These are phyloP conservation scores for Ulmus americana DNA, from an alignment of 331 rosid species.

Conservation along the genomic window DNA sequence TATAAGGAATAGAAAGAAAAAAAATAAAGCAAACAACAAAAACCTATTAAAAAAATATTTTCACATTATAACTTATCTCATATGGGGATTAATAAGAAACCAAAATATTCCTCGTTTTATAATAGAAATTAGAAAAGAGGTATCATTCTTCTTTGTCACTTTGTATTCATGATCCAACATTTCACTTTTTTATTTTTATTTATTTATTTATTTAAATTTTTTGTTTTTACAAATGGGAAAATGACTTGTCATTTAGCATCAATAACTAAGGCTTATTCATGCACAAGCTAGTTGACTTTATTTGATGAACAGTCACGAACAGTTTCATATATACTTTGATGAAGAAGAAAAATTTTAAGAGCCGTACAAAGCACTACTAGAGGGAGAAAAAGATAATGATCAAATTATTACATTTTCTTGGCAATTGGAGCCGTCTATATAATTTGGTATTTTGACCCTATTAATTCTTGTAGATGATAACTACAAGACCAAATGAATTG, in stretches of 20 bases:
- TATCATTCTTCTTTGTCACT: constrained; percentile 43
- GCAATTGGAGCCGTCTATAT: not conserved
- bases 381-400: constrained; percentile 8
- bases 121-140: not conserved
- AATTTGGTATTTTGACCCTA: constrained; percentile 26
- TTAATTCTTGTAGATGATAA: constrained; percentile 20
- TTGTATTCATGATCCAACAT: constrained; percentile 32
- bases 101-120: not conserved
- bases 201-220: not conserved
- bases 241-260: constrained; percentile 37
- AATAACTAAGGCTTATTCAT: constrained; percentile 35
- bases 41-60: not conserved
- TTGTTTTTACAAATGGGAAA: constrained; percentile 24
- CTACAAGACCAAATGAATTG: constrained; percentile 16
- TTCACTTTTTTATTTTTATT: constrained; percentile 10
- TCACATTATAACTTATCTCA: constrained; percentile 21
- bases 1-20: constrained; percentile 18
- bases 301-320: constrained; percentile 11
- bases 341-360: constrained; percentile 5
- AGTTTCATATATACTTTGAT: constrained; percentile 14
- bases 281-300: constrained; percentile 43
- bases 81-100: not conserved
- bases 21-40: constrained; percentile 16
- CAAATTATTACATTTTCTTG: constrained; percentile 7
- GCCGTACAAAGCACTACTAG: not conserved